phyloP scores from a whole-genome alignment of 192 early-diverging fungal species.

The Rhizophagus prolifer region DNA sequence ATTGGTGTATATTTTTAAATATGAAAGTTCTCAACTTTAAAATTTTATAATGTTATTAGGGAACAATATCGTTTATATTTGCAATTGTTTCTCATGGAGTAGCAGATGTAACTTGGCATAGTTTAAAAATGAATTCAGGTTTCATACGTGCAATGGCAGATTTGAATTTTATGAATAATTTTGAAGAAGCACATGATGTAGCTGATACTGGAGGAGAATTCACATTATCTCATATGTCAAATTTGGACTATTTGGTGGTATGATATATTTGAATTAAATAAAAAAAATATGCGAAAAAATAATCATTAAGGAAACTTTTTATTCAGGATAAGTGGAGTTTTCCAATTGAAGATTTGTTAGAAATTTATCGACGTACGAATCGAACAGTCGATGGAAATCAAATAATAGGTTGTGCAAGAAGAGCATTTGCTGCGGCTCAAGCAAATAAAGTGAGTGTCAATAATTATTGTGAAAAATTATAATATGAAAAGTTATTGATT shows the following conservation, averaged over 20 bases:
- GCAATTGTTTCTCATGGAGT: slow-evolving; percentile 66
- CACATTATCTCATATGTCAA: slow-evolving; percentile 37
- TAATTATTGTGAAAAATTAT: not conserved
- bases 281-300: too few species aligned
- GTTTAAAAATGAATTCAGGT: slow-evolving; percentile 53
- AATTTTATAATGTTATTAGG: slow-evolving; percentile 33
- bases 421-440: slow-evolving; percentile 60
- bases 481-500: not conserved
- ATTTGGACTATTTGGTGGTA: slow-evolving; percentile 22
- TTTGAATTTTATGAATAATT: slow-evolving; percentile 50
- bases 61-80: slow-evolving; percentile 63
- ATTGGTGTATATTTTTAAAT: too few species aligned
- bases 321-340: slow-evolving; percentile 53
- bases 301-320: not conserved
- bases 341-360: slow-evolving; percentile 62
- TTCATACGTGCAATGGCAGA: slow-evolving; percentile 58
- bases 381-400: slow-evolving; percentile 38
- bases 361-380: slow-evolving; percentile 58
- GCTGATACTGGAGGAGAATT: slow-evolving; percentile 72
- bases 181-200: slow-evolving; percentile 47
- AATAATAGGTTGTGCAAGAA: slow-evolving; percentile 55
- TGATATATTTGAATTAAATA: not conserved
- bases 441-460: slow-evolving; percentile 37
- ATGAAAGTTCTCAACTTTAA: not conserved
- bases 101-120: slow-evolving; percentile 72